phyloP scores from a whole-genome alignment of 148 eudicot species.

The Nepenthes gracilis region DNA sequence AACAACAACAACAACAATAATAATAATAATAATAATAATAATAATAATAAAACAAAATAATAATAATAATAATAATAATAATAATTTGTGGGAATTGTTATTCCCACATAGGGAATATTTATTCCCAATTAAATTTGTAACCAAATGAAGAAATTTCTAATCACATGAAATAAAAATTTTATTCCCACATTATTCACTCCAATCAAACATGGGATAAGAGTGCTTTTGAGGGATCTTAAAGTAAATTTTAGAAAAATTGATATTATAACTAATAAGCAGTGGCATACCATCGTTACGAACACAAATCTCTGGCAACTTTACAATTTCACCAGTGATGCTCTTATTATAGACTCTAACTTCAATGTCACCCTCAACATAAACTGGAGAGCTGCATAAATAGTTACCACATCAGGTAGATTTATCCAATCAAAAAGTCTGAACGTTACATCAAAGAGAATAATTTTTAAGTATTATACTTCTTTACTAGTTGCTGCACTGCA shows the following conservation, averaged over 20 bases:
- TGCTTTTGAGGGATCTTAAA: neutral
- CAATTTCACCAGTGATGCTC: slow-evolving; percentile 64
- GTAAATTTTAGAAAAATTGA: neutral
- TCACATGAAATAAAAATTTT: no score
- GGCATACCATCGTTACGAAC: slow-evolving; percentile 76
- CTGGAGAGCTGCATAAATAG: slow-evolving; percentile 61
- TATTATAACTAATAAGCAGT: neutral
- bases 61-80: no score
- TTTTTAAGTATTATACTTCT: slow-evolving; percentile 34
- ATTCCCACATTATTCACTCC: no score
- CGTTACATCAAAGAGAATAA: neutral
- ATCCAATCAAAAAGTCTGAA: neutral
- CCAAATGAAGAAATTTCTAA: no score
- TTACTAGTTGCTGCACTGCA: slow-evolving; percentile 76
- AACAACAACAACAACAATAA: no score
- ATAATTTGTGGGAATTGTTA: no score
- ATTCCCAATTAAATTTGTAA: no score
- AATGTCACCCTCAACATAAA: slow-evolving; percentile 93
- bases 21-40: no score
- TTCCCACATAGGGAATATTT: no score
- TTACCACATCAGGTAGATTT: slow-evolving; percentile 12
- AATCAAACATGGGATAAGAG: neutral
- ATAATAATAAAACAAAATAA: no score
- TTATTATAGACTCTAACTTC: slow-evolving; percentile 88
- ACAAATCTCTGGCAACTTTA: slow-evolving; percentile 78